Evolutionary conservation across 2,329 filamentous ascomycete species (phyloP).

Genomic region (Pyricularia sp.): DNA sequence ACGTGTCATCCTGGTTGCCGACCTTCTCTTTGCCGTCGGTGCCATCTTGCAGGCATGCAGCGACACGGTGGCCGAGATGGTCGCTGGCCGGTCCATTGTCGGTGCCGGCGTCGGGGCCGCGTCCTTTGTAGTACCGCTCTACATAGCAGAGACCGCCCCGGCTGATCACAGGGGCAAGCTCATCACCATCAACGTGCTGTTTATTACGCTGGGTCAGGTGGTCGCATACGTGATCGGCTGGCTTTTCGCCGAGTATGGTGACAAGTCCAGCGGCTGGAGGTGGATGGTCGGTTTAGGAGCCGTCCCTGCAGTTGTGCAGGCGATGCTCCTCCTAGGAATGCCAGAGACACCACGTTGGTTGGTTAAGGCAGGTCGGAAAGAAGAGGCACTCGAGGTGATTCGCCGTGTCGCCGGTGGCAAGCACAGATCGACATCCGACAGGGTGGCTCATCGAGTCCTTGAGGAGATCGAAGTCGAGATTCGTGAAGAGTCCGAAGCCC

Average conservation of each 20-base stretch:
- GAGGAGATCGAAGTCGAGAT: conserved; percentile 63
- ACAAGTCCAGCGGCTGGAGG: conserved; percentile 51
- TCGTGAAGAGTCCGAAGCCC: conserved; percentile 48
- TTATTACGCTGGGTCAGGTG: conserved; percentile 80
- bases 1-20: conserved; percentile 49
- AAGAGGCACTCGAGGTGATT: conserved; percentile 53
- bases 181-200: conserved; percentile 69
- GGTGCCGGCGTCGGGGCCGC: conserved; percentile 63
- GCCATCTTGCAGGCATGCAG: conserved; percentile 52
- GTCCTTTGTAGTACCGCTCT: conserved; percentile 73
- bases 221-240: conserved; percentile 79
- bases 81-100: conserved; percentile 53
- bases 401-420: conserved; percentile 26
- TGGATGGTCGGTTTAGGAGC: conserved; percentile 87
- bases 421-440: conserved; percentile 20
- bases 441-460: conserved; percentile 45
- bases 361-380: conserved; percentile 50
- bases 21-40: conserved; percentile 54
- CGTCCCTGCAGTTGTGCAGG: conserved; percentile 60
- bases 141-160: conserved; percentile 78
- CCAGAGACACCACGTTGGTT: conserved; percentile 87
- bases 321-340: conserved; percentile 54
- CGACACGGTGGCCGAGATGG: conserved; percentile 48
- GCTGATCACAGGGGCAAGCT: conserved; percentile 62
- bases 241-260: conserved; percentile 45